phyloP scores from a whole-genome alignment of 345 rosid genomes.

The Sisymbrium altissimum region DNA sequence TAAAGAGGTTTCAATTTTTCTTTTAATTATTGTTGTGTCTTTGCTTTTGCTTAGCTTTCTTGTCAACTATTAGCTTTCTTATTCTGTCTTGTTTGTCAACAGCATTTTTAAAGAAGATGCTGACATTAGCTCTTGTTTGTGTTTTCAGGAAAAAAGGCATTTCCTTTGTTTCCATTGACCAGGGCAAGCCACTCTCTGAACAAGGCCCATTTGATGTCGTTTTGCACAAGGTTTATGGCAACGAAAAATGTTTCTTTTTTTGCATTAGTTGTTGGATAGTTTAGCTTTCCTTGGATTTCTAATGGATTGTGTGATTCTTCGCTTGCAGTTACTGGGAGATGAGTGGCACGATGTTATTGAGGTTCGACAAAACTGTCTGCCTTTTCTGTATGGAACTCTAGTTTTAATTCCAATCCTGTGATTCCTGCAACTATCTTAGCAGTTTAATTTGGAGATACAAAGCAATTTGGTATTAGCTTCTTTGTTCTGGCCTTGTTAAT shows the following conservation, averaged over 20 bases:
- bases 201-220: constrained; percentile 93
- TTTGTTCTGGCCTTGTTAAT: neutral
- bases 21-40: neutral
- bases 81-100: neutral
- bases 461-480: neutral
- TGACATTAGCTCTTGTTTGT: constrained; percentile 7
- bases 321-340: constrained; percentile 60
- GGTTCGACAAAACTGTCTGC: constrained; percentile 40
- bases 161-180: constrained; percentile 64
- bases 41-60: neutral
- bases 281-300: constrained; percentile 10
- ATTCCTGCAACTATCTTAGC: neutral
- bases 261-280: neutral
- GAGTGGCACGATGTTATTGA: constrained; percentile 73
- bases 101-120: neutral
- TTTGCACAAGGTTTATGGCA: constrained; percentile 71
- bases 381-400: neutral
- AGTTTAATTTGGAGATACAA: neutral
- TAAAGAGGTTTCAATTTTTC: too few relatives aligned
- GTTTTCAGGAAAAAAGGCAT: constrained; percentile 71
- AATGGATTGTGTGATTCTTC: constrained; percentile 33
- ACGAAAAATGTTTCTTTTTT: neutral
- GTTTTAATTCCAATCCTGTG: neutral
- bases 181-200: constrained; percentile 55
- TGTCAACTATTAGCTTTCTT: neutral